Evolutionary conservation across 306 rosid genomes (phyloP), one percentile per base, ranked within the genome.

Genomic region (Dalbergia oliveri): DNA sequence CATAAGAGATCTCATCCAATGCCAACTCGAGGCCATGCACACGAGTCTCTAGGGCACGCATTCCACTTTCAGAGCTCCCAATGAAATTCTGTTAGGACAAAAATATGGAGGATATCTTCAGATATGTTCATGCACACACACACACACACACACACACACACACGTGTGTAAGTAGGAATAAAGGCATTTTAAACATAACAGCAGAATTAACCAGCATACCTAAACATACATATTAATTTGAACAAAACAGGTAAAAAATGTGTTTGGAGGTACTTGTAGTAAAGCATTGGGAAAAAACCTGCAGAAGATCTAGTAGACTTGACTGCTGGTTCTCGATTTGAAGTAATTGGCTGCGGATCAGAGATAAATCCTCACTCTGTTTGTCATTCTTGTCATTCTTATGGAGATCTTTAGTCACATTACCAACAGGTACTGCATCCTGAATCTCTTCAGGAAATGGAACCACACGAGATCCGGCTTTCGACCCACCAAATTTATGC

Each of bases 281-380:
- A 54, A 39, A 45, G 82, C 53, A 37, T 80, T 51, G n/a, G 69
- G 69, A 83, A 84, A 88, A 85, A 86, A 93, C 97, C 97, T 93
- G 96, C 72, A 93, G 78, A 81, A 90, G 93, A 82, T 93, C 97
- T 63, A 86, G 81, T 39, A 93, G 84, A 83, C 84, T 85, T 58
- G 94, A 85, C 78, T 93, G 97, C 88, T 91, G 96, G 85, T 89
- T 87, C 83, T 93, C 96, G 45, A 93, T 91, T 82, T 91, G 96
- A 83, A 77, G 81, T 76, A 93, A 92, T 57, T 93, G 97, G 76
- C 79, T 83, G 47, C 96, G 92, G 83, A 93, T 93, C 80, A 72
- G 50, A 14, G 90, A 82, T 76, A 93, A 79, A 51, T 91, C 97
- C 79, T 93, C 94, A 44, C 87, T 57, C 62, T 88, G 94, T 76